Evolutionary conservation across 169 alveolate species (phyloP), one percentile per base, ranked within the genome.

Genomic region (Cryptosporidium canis): DNA sequence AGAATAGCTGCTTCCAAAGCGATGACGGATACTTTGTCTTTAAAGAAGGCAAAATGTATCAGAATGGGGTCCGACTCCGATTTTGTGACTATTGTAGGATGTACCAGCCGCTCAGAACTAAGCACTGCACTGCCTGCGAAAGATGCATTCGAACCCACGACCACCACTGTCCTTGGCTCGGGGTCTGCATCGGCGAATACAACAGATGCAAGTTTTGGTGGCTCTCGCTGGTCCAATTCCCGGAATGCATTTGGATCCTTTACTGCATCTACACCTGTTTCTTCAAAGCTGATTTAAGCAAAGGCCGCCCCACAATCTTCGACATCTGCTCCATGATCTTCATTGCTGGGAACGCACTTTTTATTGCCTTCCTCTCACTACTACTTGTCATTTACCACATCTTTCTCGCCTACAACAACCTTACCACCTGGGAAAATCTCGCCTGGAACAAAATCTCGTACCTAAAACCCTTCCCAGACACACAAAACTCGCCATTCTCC

Each of bases 91-190:
- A 64, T 16, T 95, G 97, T 83, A 85, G 92, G 66, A 67, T 92
- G 82, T 91, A 92, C 47, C 94, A 94, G 92, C 96, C 96, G 3
- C 53, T 94, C 47, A 65, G 96, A 83, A 90, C 95, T 35, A 94
- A 93, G 67, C 98, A 96, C 71, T 96, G 98, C 90, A 71, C 91
- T 33, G 72, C 92, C 18, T 96, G 98, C 70, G 95, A 94, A 31
- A 83, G 92, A 67, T 96, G 98, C 77, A 94, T 94, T 3, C 92
- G 96, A 7, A 94, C 95, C 8, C 95, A 92, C 83, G 98, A 96
- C 83, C 98, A 96, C 83, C 98, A 96, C 71, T 96, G 98, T 82
- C 98, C 98, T 24, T 96, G 97, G 97, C 91, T 95, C 18, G 96
- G 96, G 21, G 91, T 90, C 41, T 96, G 98, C 71, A 94, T 96